A percentile compares a stretch with the other conserved stretches of the same genome.
These are phyloP conservation scores for Larix kaempferi DNA, from an alignment of 75 land plant species.

Conservation along the genomic window DNA sequence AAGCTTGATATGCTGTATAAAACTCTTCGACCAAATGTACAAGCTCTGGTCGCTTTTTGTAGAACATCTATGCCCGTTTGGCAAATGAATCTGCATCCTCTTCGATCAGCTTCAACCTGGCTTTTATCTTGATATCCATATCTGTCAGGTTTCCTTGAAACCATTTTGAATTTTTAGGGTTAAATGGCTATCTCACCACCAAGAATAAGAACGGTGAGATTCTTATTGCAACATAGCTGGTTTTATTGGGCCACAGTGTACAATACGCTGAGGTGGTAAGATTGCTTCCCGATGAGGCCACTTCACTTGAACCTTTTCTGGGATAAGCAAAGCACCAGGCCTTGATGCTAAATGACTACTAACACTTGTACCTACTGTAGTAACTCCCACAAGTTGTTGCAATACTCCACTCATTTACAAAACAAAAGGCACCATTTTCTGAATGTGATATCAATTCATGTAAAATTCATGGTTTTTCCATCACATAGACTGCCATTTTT, in stretches of 20 bases:
- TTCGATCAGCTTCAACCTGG: too few relatives aligned
- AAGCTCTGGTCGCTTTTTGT: too few relatives aligned
- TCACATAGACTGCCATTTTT: too few relatives aligned
- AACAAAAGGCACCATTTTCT: constrained; percentile 7
- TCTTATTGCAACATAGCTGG: constrained; percentile 28
- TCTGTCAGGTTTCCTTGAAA: constrained; percentile 64
- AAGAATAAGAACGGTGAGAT: constrained; percentile 42
- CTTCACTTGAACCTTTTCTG: constrained; percentile 5
- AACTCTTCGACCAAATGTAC: too few relatives aligned
- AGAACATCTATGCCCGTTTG: too few relatives aligned
- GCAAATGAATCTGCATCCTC: too few relatives aligned
- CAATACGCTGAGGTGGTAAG: not conserved
- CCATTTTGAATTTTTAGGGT: constrained; percentile 71
- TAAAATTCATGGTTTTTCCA: too few relatives aligned
- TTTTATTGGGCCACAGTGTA: not conserved
- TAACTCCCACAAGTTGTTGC: constrained; percentile 5
- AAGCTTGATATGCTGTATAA: too few relatives aligned
- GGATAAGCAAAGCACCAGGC: not conserved
- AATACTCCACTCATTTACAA: constrained; percentile 3
- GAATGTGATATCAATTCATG: too few relatives aligned
- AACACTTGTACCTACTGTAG: not conserved
- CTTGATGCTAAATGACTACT: not conserved
- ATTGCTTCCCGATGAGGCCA: not conserved
- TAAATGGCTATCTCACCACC: constrained; percentile 75
- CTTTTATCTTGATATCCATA: too few relatives aligned